Percentiles rank a stretch among this genome's conserved stretches.
These are phyloP conservation scores for Hibiscus trionum DNA, from an alignment of 345 rosid species.

Conservation along the genomic window DNA sequence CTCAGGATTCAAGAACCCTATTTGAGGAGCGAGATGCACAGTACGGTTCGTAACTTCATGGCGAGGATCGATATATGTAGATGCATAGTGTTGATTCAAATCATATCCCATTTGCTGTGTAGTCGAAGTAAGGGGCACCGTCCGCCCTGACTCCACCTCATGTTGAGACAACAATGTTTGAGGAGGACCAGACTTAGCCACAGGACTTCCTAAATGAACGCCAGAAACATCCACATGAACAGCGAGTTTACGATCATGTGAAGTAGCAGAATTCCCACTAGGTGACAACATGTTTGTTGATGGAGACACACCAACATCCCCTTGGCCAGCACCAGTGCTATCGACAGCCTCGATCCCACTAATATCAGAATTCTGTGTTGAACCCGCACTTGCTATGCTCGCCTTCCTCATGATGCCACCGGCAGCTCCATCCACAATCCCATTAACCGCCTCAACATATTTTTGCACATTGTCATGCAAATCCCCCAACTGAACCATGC, in stretches of 20 bases:
- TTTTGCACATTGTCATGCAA: constrained; percentile 46
- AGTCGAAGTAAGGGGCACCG: constrained; percentile 17
- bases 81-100: constrained; percentile 29
- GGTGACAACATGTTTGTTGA: constrained; percentile 31
- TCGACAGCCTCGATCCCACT: constrained; percentile 48
- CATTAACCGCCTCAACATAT: constrained; percentile 70
- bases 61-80: constrained; percentile 32
- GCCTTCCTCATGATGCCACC: constrained; percentile 41
- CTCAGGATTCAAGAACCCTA: constrained; percentile 35
- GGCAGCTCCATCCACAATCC: constrained; percentile 30
- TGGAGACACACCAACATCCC: constrained; percentile 27
- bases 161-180: constrained; percentile 29
- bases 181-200: constrained; percentile 25
- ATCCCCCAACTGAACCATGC: constrained; percentile 41
- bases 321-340: constrained; percentile 27
- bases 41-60: constrained; percentile 27
- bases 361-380: constrained; percentile 60
- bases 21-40: constrained; percentile 28
- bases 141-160: constrained; percentile 38
- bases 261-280: constrained; percentile 19
- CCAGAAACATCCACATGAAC: constrained; percentile 24
- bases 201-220: constrained; percentile 30
- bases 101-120: constrained; percentile 39
- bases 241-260: constrained; percentile 15
- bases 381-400: constrained; percentile 52